Base-by-base conservation (phyloP, 495 filamentous ascomycete genomes). In the Aspergillus diversus region DNA sequence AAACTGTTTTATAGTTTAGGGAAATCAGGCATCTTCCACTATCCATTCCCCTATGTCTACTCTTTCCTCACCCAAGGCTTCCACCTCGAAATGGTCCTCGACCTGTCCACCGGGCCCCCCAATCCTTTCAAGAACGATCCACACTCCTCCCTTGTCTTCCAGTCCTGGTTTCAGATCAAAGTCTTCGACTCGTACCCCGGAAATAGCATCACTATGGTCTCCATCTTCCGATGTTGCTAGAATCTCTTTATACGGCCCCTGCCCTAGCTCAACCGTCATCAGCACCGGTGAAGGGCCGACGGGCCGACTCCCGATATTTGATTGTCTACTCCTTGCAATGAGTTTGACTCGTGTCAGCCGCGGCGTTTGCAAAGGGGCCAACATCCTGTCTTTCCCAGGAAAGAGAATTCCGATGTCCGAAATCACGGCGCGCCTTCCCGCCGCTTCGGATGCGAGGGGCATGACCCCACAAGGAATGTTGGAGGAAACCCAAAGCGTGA, bases 91-190 rank as follows among this genome's bases (percentile, higher is more conserved):
- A 47, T 77, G 79, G 43, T 86, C 87, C 50, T 79, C 79, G 34
- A 78, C 77, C 50, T 80, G 77, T 50, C 74, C 75, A 16, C 74
- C 80, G 39, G 78, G 78, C 37, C 80, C 73, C 55, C 87, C 89
- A 53, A 90, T 79, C 61, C 90, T 81, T 72, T 96, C 92, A 61
- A 97, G 76, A 13, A 97, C 89, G 60, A 97, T 74, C 89, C 89
- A 92, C 16, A 93, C 71, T 17, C 86, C 85, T n/a, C 80, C 80
- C 12, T 63, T 65, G 3, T 66, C 63, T 46, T 80, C 72, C 54
- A 80, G 74, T 21, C 74, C 75, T 0, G 90, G 90, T 12, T 82
- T 81, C 34, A 97, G 67, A 79, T 92, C 87, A 57, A 93, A 81
- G 63, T 93, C 90, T 12, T 81, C 77, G 0, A 88, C 89, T 9